Percentiles rank a stretch among this genome's conserved stretches.
phyloP scores from a whole-genome alignment of 768 basidiomycete species.

The Auricularia auricula-judae region DNA sequence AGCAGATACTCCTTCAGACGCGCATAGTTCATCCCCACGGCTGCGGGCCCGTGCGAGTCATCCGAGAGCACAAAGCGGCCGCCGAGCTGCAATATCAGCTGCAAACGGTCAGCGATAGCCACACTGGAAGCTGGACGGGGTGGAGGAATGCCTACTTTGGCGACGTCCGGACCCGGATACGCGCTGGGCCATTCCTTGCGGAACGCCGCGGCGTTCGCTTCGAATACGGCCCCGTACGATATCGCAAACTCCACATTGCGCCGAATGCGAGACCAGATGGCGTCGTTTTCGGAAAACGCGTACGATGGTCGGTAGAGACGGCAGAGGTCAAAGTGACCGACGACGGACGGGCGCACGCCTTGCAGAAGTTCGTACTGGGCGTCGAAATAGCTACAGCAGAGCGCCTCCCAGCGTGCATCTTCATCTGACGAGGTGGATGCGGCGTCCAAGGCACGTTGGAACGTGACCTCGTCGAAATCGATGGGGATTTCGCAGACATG shows the following conservation, averaged over 20 bases:
- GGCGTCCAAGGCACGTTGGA: conserved; percentile 43
- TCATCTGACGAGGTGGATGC: conserved; percentile 14
- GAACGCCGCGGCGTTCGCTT: conserved; percentile 86
- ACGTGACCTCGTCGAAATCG: conserved; percentile 78
- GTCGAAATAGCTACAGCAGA: conserved; percentile 72
- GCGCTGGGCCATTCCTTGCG: conserved; percentile 80
- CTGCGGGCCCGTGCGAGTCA: conserved; percentile 86
- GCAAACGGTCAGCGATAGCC: conserved; percentile 5
- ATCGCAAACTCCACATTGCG: conserved; percentile 67
- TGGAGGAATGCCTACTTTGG: conserved; percentile 38
- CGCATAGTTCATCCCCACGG: conserved; percentile 80
- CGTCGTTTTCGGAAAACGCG: conserved; percentile 41
- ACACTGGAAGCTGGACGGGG: conserved; percentile 1
- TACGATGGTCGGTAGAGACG: conserved; percentile 68
- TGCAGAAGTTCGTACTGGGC: conserved; percentile 63
- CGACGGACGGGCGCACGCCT: conserved; percentile 70
- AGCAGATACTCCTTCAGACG: conserved; percentile 54
- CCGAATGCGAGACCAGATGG: conserved; percentile 52
- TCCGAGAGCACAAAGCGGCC: conserved; percentile 85
- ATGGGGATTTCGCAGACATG: conserved; percentile 83
- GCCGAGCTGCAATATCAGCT: conserved; percentile 60
- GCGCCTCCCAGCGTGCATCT: conserved; percentile 22
- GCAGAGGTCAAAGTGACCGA: conserved; percentile 92
- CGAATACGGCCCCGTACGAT: conserved; percentile 83
- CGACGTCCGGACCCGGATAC: conserved; percentile 74